Evolutionary conservation across 2,329 filamentous ascomycete genomes (phyloP), one percentile per base, ranked within the genome.

Genomic region (Fusarium pseudonygamai): DNA sequence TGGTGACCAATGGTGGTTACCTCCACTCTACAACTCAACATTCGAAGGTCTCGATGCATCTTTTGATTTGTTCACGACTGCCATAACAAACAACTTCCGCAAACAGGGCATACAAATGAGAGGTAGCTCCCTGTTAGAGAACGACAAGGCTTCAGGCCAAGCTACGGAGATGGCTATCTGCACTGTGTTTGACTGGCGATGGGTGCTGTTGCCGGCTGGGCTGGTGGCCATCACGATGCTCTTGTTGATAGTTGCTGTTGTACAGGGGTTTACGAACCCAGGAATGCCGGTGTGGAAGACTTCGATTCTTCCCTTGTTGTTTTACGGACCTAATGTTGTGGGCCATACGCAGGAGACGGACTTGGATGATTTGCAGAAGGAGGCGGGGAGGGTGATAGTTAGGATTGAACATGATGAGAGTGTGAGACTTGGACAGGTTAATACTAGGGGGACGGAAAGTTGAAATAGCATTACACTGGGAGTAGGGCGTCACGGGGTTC

Each of bases 171-270:
- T 46, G 14, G 37, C 43, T 11, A 43, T 67, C 2, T 67, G 64
- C 2, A 67, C 64, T 3, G 50, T 59, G 6, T 67, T 67, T 34
- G 61, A 67, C 4, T 67, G 64, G 64, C 61, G 50, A 1, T 67
- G 64, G 64, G 32, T 67, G 22, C 7, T 67, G 10, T 15, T 67
- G 9, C 61, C 61, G 3, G 61, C 50, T 10, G 26, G n/a, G 1
- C 26, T 67, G 16, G n/a, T 67, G 50, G 26, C 16, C 14, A 32
- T 50, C 14, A 67, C 64, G 6, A 39, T 39, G 37, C 32, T 15
- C 2, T 24, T 67, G 43, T 50, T 67, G 37, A 20, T 67, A 39
- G 24, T 34, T 9, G 32, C 37, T 4, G n/a, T 67, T 24, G 20
- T 59, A 0, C 61, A 66, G 4, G 64, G 37, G 24, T 24, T 37